Percentiles rank a stretch among this genome's conserved stretches.
These are phyloP conservation scores for Xerocomus minutiporus DNA, from an alignment of 1,284 basidiomycete genomes.

Conservation along the genomic window DNA sequence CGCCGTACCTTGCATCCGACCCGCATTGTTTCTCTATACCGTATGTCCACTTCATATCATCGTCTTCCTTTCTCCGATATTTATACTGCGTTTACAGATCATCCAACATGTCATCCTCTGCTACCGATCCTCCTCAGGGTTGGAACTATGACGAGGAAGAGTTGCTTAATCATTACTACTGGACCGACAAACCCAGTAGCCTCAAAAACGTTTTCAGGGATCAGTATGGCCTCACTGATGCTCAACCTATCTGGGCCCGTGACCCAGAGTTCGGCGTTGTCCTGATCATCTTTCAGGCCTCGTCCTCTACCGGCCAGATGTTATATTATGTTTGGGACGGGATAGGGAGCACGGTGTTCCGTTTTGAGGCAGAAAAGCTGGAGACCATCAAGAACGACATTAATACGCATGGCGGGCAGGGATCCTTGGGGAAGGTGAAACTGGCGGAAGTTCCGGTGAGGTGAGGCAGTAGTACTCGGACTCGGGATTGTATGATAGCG, in stretches of 20 bases:
- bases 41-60: not conserved
- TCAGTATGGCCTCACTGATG: not conserved
- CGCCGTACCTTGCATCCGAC: not conserved
- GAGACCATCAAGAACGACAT: not conserved
- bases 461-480: not conserved
- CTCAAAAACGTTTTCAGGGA: not conserved
- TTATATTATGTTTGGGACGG: not conserved
- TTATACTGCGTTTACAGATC: not conserved
- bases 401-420: not conserved
- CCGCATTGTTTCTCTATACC: not conserved
- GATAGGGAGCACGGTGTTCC: not conserved
- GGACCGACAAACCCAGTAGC: not conserved
- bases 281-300: slow-evolving; percentile 1
- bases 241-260: not conserved
- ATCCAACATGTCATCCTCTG: not conserved
- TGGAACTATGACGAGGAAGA: not conserved
- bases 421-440: not conserved
- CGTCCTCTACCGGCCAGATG: not conserved
- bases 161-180: not conserved
- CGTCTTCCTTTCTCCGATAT: not conserved
- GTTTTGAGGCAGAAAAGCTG: not conserved
- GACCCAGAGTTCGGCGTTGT: not conserved
- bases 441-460: not conserved
- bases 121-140: not conserved
- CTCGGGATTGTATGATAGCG: not conserved